Conservation (phyloP, 2,329 filamentous ascomycete species). For the Cladophialophora psammophila region DNA sequence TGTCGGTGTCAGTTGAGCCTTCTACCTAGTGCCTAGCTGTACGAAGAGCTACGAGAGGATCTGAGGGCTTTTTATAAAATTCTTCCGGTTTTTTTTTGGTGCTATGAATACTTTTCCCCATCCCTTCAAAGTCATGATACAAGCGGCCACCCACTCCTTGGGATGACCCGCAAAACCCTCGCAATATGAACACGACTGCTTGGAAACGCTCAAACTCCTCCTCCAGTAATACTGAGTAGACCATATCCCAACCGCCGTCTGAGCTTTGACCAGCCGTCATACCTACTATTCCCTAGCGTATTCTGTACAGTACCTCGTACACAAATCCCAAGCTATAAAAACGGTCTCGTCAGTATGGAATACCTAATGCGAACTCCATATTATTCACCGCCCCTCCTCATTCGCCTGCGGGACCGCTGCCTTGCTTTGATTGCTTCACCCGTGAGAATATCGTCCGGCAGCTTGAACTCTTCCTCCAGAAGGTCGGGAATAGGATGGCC, state of each 20-base stretch:
- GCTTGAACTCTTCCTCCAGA: slow-evolving; percentile 72
- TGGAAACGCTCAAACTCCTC: neutral
- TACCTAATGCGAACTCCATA: neutral
- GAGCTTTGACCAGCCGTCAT: neutral
- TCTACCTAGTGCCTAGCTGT: no score
- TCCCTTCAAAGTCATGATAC: neutral
- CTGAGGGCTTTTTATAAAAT: neutral
- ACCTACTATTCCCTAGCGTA: neutral
- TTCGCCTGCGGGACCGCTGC: slow-evolving; percentile 43
- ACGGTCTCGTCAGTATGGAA: neutral
- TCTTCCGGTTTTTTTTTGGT: neutral
- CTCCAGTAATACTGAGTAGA: neutral
- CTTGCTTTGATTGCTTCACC: slow-evolving; percentile 52
- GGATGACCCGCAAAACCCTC: neutral
- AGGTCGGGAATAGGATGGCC: slow-evolving; percentile 80
- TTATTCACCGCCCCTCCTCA: slow-evolving; percentile 35
- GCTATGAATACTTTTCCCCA: neutral
- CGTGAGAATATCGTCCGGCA: slow-evolving; percentile 68
- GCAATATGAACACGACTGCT: neutral
- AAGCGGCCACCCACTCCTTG: neutral
- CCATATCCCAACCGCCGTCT: neutral
- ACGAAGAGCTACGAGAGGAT: no score
- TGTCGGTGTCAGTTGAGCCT: no score
- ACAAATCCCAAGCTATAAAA: slow-evolving; percentile 2
- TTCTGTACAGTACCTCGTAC: slow-evolving; percentile 16